Evolutionary conservation across 768 basidiomycete genomes (phyloP), one percentile per base, ranked within the genome.

Genomic region (Hirschioporus abietinus): DNA sequence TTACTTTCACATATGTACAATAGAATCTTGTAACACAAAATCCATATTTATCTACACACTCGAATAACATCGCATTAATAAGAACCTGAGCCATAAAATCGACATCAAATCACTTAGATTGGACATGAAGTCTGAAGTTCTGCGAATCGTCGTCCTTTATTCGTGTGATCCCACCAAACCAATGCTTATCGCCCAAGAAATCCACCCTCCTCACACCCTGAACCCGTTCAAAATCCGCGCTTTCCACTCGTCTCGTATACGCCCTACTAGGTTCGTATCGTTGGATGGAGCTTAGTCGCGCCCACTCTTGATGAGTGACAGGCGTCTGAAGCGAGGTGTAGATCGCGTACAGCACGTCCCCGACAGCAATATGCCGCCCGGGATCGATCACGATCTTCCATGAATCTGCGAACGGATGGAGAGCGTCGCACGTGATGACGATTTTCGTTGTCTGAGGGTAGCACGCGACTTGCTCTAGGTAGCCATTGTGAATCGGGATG

Each of bases 131-230:
- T 15, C 20, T 61, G 25, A 61, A 34, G 30, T 34, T 25, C 12
- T 61, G 25, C 3, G 30, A 25, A 24, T 61, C 60, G 30, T 61
- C 60, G 3, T 25, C 60, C 60, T 61, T 61, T 8, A 34, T 15
- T 7, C 60, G 24, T 23, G 30, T 34, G 25, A 61, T 25, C 23
- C 60, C 60, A 25, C 25, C 17, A 23, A 61, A 61, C 24, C 30
- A 61, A 61, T 61, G 30, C 23, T 34, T 61, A 61, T 61, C 60
- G 15, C 25, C 60, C 23, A 61, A 61, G 60, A 61, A 61, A 24
- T 61, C 60, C 25, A 61, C 30, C 60, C 60, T 61, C 60, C 60
- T 61, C 60, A 61, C 60, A 25, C 60, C 60, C 18, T 61, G 60
- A 18, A 25, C 30, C 12, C 60, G 24, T 23, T 61, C 60, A 15